Evolutionary conservation across 495 filamentous ascomycete species (phyloP), one percentile per base, ranked within the genome.

Genomic region (Neurospora cerealis): DNA sequence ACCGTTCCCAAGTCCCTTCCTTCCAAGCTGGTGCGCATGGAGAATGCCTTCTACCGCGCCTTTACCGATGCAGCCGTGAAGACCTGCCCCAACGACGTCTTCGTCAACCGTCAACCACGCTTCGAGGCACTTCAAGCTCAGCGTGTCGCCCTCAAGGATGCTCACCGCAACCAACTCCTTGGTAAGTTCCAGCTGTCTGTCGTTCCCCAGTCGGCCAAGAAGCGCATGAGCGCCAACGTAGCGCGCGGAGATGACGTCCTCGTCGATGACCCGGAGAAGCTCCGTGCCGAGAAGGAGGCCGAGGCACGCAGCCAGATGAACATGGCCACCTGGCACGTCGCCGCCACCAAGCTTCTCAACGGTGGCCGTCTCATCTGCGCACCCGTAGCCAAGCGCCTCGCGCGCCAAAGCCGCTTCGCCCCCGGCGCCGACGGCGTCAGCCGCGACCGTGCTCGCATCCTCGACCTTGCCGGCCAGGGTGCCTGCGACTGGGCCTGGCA

Each of bases 401-500:
- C 82, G 13, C 81, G 83, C 46, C 83, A 83, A 70, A 86, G 84
- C 70, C 83, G 83, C 77, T 84, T 87, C 76, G 83, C 80, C 0
- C 81, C 82, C 28, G 79, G 76, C 44, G 48, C 73, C 34, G 76
- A 83, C 70, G 85, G 86, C 41, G 80, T 83, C 34, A 79, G 81
- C 69, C 80, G 82, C 37, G 84, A 87, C 72, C 83, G 86, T 48
- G 87, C 88, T 4, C 85, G 93, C 39, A 92, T 98, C 69, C 87
- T 99, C 42, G 96, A 99, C 78, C 89, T 98, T 39, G 94, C 93
- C 28, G 96, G 96, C 54, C 91, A 94, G 78, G 87, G 89, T 5
- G 87, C 91, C 13, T 93, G 93, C 79, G 94, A 96, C 82, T 99
- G 96, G 96, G 96, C 92, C 37, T 99, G 96, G 96, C 90, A 95